phyloP scores from a whole-genome alignment of 345 rosid species.

The Linum trigynum region DNA sequence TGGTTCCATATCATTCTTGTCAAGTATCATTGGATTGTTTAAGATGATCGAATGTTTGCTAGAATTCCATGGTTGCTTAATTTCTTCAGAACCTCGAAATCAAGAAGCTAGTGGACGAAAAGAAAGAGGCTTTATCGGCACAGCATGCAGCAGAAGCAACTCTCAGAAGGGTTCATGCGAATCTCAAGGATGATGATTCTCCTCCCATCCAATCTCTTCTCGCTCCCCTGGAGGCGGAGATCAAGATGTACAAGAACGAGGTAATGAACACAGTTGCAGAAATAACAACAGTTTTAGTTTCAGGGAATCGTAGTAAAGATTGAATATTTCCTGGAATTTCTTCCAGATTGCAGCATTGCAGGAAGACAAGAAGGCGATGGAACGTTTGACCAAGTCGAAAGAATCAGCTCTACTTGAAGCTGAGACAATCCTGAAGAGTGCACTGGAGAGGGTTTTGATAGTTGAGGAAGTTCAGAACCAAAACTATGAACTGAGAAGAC shows the following conservation, averaged over 20 bases:
- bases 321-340: neutral
- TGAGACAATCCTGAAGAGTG: constrained; percentile 67
- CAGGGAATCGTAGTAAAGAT: neutral
- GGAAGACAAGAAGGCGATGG: constrained; percentile 88
- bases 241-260: constrained; percentile 66
- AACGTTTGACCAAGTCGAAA: constrained; percentile 78
- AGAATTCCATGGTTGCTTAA: constrained; percentile 8
- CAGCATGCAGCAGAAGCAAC: constrained; percentile 85
- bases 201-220: constrained; percentile 54
- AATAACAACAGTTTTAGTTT: neutral
- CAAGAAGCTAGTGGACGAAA: constrained; percentile 50
- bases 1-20: constrained; percentile 1
- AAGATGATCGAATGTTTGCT: constrained; percentile 6
- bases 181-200: constrained; percentile 60
- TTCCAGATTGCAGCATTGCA: constrained; percentile 50
- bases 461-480: constrained; percentile 95
- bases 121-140: constrained; percentile 80
- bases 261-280: constrained; percentile 20
- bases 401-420: constrained; percentile 83
- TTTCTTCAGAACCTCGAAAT: constrained; percentile 55
- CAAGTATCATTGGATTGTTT: neutral
- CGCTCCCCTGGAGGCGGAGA: constrained; percentile 83
- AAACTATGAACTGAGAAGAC: constrained; percentile 70
- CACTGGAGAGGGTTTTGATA: constrained; percentile 84
- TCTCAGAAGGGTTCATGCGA: constrained; percentile 60